phyloP scores from a whole-genome alignment of 2,329 filamentous ascomycete genomes.

The Pseudopithomyces chartarum region DNA sequence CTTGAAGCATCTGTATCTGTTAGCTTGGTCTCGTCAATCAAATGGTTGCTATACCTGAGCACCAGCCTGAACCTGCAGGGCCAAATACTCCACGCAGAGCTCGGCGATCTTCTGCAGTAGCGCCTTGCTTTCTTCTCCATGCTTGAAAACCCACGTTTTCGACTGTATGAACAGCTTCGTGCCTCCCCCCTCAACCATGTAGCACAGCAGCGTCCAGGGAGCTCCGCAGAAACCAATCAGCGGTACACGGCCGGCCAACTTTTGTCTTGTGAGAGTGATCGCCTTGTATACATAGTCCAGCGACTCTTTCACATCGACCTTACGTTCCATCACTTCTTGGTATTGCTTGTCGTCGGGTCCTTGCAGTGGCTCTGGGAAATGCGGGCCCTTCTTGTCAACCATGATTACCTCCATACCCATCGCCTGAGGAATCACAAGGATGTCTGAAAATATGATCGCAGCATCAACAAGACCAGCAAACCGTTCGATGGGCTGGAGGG shows the following conservation, averaged over 20 bases:
- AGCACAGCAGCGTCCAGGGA: conserved; percentile 95
- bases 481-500: conserved; percentile 91
- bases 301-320: conserved; percentile 84
- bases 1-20: conserved; percentile 74
- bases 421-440: conserved; percentile 95
- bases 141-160: conserved; percentile 97
- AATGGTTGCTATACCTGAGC: conserved; percentile 67
- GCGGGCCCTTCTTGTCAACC: conserved; percentile 95
- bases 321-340: conserved; percentile 71
- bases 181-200: conserved; percentile 98
- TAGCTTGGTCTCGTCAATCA: conserved; percentile 9
- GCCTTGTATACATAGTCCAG: conserved; percentile 95
- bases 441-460: conserved; percentile 98
- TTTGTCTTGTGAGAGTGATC: conserved; percentile 87
- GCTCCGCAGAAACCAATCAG: conserved; percentile 96
- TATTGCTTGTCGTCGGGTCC: conserved; percentile 85
- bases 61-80: conserved; percentile 88
- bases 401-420: conserved; percentile 99
- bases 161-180: conserved; percentile 92
- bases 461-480: conserved; percentile 90
- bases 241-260: conserved; percentile 85
- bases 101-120: conserved; percentile 90
- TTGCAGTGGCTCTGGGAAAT: conserved; percentile 84
- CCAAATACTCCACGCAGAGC: conserved; percentile 92
- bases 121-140: conserved; percentile 77